Conservation (phyloP, 805 yeast genomes). For the Lipomyces yamadae region DNA sequence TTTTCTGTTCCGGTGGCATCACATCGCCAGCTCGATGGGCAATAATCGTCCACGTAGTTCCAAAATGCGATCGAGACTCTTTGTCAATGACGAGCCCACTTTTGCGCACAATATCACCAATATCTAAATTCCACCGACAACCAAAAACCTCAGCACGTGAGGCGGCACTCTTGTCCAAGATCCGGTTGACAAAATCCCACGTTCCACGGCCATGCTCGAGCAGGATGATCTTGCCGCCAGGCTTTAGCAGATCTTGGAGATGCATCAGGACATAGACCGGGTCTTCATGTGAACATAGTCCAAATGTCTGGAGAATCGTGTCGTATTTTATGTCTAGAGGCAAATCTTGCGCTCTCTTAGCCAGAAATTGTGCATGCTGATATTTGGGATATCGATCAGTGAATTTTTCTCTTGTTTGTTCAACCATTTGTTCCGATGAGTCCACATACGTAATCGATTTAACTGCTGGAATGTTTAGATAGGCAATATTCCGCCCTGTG, state of each 20-base stretch:
- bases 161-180: conserved; percentile 81
- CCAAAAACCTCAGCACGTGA: conserved; percentile 91
- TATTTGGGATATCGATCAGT: conserved; percentile 67
- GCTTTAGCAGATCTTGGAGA: conserved; percentile 73
- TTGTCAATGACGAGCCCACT: conserved; percentile 83
- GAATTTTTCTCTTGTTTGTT: conserved; percentile 75
- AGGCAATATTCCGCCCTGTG: conserved; percentile 89
- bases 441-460: conserved; percentile 84
- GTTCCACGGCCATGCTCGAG: conserved; percentile 92
- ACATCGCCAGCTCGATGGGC: conserved; percentile 36
- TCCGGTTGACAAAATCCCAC: conserved; percentile 74
- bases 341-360: conserved; percentile 73
- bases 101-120: conserved; percentile 81
- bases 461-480: conserved; percentile 54
- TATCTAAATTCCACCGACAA: conserved; percentile 95
- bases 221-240: conserved; percentile 86
- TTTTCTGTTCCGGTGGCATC: conserved; percentile 22
- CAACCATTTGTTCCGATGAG: conserved; percentile 84
- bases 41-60: conserved; percentile 65
- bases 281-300: conserved; percentile 93
- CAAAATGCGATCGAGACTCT: conserved; percentile 82
- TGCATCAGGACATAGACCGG: conserved; percentile 82
- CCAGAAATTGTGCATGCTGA: conserved; percentile 82
- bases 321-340: conserved; percentile 69
- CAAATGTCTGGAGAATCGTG: conserved; percentile 91